Evolutionary conservation across 257 asterid species (phyloP), one percentile per base, ranked within the genome.

Genomic region (Handroanthus guayacan): DNA sequence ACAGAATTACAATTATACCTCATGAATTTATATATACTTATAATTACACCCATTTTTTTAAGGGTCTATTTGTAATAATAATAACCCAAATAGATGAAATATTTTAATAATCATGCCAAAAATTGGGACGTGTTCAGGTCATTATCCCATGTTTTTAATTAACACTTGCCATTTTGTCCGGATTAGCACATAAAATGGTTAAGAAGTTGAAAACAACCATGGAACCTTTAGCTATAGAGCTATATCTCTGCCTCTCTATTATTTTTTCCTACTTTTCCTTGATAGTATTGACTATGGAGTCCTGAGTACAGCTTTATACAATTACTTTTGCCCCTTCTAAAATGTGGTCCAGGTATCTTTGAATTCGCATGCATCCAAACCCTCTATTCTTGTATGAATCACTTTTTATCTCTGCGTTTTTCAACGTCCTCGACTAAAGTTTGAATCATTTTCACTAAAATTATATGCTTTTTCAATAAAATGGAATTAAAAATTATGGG

Each of bases 351-450:
- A 20, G 45, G 12, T 25, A 47, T 31, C 17, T 72, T 72, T 74
- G 71, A 48, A 61, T 50, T 62, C 0, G 54, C 54, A 43, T 47
- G 34, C 62, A 38, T n/a, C 1, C 3, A 62, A 60, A 62, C 50
- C 47, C 51, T 74, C 71, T 69, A 48, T 62, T 62, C 70, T 74
- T 73, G 62, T 44, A 45, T 73, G 18, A 10, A 13, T 62, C 72
- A 18, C 76, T 77, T 62, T 77, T 55, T 71, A 45, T 3, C 13
- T 2, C 55, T 9, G 13, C 62, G 44, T 71, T 78, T 71, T 78
- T 79, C 82, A 77, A 77, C 81, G 65, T 43, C 76, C 76, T 60
- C 81, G 75, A 76, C 69, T 72, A 63, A 63, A 57, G 78, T 25
- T 25, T 45, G 37, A 61, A 60, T 6, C 38, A 47, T 44, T 58